Evolutionary conservation across 371 early-diverging fungal species (phyloP).

Genomic region (Mucor sp.): DNA sequence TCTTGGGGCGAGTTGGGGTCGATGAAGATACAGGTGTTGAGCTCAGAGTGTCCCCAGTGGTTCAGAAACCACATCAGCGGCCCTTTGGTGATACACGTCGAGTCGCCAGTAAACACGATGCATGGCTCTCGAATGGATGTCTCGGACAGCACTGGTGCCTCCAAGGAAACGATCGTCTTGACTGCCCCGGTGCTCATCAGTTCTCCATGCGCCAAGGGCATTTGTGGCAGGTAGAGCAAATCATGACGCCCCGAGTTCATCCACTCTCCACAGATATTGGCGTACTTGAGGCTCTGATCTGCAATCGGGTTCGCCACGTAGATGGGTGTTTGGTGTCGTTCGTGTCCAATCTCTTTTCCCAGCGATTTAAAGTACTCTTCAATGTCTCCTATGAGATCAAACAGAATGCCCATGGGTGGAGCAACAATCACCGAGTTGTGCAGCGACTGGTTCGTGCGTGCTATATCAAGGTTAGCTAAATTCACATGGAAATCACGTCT

Average conservation of each 20-base stretch:
- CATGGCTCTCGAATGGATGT: constrained; percentile 58
- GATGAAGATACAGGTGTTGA: constrained; percentile 35
- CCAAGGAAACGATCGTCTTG: constrained; percentile 32
- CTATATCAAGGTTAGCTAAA: constrained; percentile 15
- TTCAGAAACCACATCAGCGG: constrained; percentile 35
- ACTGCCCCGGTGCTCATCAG: constrained; percentile 48
- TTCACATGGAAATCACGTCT: not conserved
- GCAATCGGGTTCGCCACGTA: constrained; percentile 80
- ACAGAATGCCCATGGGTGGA: constrained; percentile 69
- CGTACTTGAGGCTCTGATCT: constrained; percentile 75
- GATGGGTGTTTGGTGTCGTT: constrained; percentile 54
- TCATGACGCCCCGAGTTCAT: constrained; percentile 66
- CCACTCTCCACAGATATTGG: constrained; percentile 91
- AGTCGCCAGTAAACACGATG: constrained; percentile 68
- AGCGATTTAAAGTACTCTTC: constrained; percentile 53
- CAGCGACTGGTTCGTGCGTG: constrained; percentile 57
- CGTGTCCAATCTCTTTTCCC: constrained; percentile 43
- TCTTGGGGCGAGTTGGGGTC: constrained; percentile 21
- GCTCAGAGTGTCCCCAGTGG: constrained; percentile 28
- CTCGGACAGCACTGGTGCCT: constrained; percentile 39
- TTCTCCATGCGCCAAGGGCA: constrained; percentile 59
- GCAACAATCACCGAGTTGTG: constrained; percentile 76
- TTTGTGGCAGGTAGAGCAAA: constrained; percentile 56
- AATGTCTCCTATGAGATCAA: constrained; percentile 73
- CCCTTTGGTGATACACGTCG: constrained; percentile 27